A percentile compares a stretch with the other conserved stretches of the same genome.
These are phyloP conservation scores for Taxawa tesnikishii DNA, from an alignment of 2,329 filamentous ascomycete genomes.

Conservation along the genomic window DNA sequence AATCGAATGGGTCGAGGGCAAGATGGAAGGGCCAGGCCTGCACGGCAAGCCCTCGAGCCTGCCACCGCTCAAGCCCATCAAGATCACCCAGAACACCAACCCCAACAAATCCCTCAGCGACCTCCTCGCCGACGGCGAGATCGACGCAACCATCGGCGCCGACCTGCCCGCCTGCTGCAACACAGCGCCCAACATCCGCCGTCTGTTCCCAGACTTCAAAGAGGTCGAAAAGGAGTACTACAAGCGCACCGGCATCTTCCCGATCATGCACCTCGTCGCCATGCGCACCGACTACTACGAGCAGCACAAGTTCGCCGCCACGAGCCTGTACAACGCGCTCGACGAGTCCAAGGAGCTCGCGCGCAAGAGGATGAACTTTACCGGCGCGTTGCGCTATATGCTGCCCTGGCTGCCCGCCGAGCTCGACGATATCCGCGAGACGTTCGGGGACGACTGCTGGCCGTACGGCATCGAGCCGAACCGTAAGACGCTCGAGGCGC, in stretches of 20 bases:
- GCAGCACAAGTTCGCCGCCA: conserved; percentile 18
- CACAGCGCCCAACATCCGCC: conserved; percentile 14
- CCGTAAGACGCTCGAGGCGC: conserved; percentile 18
- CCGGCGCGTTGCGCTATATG: conserved; percentile 20
- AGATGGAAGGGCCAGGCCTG: conserved; percentile 16
- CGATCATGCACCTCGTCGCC: conserved; percentile 21
- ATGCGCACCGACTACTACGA: conserved; percentile 16
- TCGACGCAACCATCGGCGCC: conserved; percentile 25
- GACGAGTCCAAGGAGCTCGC: conserved; percentile 22
- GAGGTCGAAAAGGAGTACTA: conserved; percentile 22
- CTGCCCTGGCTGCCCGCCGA: conserved; percentile 21
- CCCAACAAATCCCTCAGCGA: conserved; percentile 18
- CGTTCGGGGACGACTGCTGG: conserved; percentile 23
- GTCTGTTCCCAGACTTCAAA: conserved; percentile 25
- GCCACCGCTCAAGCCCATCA: conserved; percentile 13
- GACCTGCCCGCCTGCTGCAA: conserved; percentile 20
- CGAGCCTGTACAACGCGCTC: conserved; percentile 21
- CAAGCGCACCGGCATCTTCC: conserved; percentile 17
- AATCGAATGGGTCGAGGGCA: conserved; percentile 22
- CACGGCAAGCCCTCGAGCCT: conserved; percentile 18
- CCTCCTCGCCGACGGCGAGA: conserved; percentile 22
- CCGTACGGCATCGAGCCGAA: conserved; percentile 21
- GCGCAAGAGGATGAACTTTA: conserved; percentile 15
- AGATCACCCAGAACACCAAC: conserved; percentile 15
- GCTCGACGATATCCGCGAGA: conserved; percentile 21